Evolutionary conservation across 139 green algal genomes (phyloP), one percentile per base, ranked within the genome.

Genomic region (Coelastrella sp.): DNA sequence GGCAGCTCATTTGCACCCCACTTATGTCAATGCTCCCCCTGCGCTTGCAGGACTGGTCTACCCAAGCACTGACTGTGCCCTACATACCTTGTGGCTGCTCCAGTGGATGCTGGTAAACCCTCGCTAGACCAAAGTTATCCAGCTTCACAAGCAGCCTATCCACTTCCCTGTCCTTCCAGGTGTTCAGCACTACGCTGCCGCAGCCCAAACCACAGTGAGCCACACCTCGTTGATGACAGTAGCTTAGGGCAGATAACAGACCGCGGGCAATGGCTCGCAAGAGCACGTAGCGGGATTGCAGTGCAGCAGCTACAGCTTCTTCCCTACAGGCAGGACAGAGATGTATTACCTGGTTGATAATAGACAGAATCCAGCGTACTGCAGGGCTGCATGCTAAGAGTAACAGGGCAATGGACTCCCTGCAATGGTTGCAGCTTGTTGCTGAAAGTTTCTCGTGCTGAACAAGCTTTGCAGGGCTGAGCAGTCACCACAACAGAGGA

Each of bases 191-290:
- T 2, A 79, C 67, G 30, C 66, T 57, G 66, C 80, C 80, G 2
- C 34, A 34, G 13, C 92, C 92, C 37, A 95, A 74, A 3, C 90
- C 87, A 21, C 92, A 92, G 79, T 95, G 92, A 32, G 89, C 87
- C 1, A 95, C 89, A 35, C 82, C 89, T 25, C 75, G 59, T 2
- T 83, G 81, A 64, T 95, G 92, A 53, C 82, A 89, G 75, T 77
- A 93, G 13, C 80, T 83, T 67, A 95, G 72, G 8, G 92, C 91
- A 3, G 43, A 3, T 40, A 95, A 62, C 2, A 81, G 41, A 0
- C 87, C 87, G 3, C 38, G 11, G 2, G 73, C 50, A 30, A 94
- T 90, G 43, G 78, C 34, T 67, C 84, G 69, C 57, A 87, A 71
- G 40, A 87, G 57, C 19, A 25, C 27, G 40, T 27, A 27, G 5